Percentiles rank a stretch among this genome's conserved stretches.
These are phyloP conservation scores for Fraxinus platypoda DNA, from an alignment of 305 asterid species.

Conservation along the genomic window DNA sequence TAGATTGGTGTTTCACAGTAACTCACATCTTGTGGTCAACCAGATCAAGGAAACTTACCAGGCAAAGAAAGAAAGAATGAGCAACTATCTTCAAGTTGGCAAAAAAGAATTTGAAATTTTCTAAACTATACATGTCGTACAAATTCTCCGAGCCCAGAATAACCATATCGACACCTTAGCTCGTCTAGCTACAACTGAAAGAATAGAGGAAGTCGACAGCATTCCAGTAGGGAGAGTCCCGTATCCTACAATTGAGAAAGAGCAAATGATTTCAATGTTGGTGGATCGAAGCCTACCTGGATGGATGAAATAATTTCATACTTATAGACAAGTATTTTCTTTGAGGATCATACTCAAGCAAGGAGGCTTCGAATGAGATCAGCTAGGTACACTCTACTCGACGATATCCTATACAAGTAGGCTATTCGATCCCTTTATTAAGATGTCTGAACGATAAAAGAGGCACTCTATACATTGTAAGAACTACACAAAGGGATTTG, in stretches of 20 bases:
- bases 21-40: not conserved
- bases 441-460: not conserved
- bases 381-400: not conserved
- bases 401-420: not conserved
- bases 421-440: not conserved
- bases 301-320: not conserved
- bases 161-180: not conserved
- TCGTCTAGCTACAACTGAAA: not conserved
- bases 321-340: too few species aligned
- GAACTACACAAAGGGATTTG: not conserved
- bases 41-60: not conserved
- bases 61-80: not conserved
- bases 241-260: not conserved
- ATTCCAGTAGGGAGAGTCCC: not conserved
- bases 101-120: too few species aligned
- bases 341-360: too few species aligned
- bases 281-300: not conserved
- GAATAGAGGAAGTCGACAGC: not conserved
- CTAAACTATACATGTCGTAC: not conserved
- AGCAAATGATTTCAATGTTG: too few species aligned
- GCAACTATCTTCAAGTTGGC: too few species aligned
- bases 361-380: not conserved
- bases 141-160: not conserved
- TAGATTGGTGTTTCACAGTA: not conserved
- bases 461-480: not conserved